These are phyloP conservation scores for Verticillium dahliae DNA, from an alignment of 2,329 filamentous ascomycete genomes.

Conservation along the genomic window DNA sequence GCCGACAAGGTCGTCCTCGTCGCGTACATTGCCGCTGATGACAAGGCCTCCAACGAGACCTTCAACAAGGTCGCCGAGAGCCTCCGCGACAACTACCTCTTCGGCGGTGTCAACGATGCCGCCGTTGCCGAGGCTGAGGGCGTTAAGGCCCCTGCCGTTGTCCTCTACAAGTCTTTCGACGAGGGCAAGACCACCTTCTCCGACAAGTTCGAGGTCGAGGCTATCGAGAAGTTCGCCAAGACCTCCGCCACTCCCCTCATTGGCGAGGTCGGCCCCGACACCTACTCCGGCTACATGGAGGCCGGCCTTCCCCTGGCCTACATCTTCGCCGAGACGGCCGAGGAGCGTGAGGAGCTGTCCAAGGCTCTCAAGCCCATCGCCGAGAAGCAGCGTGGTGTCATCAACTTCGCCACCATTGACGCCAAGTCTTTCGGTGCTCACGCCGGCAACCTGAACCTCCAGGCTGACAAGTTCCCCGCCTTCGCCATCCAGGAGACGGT, in stretches of 20 bases:
- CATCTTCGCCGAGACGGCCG: slow-evolving; percentile 88
- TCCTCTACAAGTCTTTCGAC: slow-evolving; percentile 97
- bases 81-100: slow-evolving; percentile 86
- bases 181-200: slow-evolving; percentile 86
- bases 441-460: slow-evolving; percentile 93
- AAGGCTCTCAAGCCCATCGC: slow-evolving; percentile 78
- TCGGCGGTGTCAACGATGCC: slow-evolving; percentile 80
- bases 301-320: slow-evolving; percentile 90
- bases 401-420: slow-evolving; percentile 98
- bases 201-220: slow-evolving; percentile 74
- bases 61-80: slow-evolving; percentile 68
- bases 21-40: slow-evolving; percentile 73
- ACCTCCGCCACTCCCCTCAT: slow-evolving; percentile 81
- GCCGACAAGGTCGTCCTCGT: slow-evolving; percentile 95
- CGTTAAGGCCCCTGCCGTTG: slow-evolving; percentile 77
- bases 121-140: slow-evolving; percentile 83
- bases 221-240: slow-evolving; percentile 78
- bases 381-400: slow-evolving; percentile 82
- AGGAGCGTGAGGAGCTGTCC: slow-evolving; percentile 78
- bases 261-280: slow-evolving; percentile 94
- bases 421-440: slow-evolving; percentile 91
- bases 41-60: slow-evolving; percentile 82
- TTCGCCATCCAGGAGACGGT: slow-evolving; percentile 94
- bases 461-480: slow-evolving; percentile 88
- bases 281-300: slow-evolving; percentile 86